A percentile compares a stretch with the other conserved stretches of the same genome.
These are phyloP conservation scores for Colletotrichum neosansevieriae DNA, from an alignment of 2,329 filamentous ascomycete species.

Conservation along the genomic window DNA sequence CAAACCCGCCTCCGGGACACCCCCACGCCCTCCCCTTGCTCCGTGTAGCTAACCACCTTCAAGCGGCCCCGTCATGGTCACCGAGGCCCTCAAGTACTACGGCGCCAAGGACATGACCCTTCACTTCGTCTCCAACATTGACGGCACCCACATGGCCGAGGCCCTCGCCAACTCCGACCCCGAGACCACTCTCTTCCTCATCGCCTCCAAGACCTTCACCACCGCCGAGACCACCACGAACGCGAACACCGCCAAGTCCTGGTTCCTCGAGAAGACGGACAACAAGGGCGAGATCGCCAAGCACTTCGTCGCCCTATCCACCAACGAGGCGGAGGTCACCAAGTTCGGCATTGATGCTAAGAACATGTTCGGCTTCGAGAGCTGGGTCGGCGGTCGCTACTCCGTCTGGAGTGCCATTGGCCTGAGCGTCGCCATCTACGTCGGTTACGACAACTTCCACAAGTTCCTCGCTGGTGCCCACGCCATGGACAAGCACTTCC, in stretches of 20 bases:
- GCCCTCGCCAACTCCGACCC: constrained; percentile 89
- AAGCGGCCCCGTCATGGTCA: constrained; percentile 98
- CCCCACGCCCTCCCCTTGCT: neutral
- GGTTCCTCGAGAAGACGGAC: constrained; percentile 88
- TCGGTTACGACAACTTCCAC: constrained; percentile 98
- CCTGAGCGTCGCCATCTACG: constrained; percentile 91
- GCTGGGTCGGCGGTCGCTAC: constrained; percentile 98
- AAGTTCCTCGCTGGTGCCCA: constrained; percentile 95
- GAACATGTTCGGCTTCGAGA: constrained; percentile 99
- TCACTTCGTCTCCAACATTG: constrained; percentile 99
- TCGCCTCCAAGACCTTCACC: constrained; percentile 99
- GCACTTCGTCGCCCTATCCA: constrained; percentile 98
- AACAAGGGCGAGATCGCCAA: constrained; percentile 91
- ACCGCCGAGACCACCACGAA: constrained; percentile 98
- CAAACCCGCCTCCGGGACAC: constrained; percentile 41
- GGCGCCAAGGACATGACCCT: constrained; percentile 86
- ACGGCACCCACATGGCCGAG: constrained; percentile 97
- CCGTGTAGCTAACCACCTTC: constrained; percentile 39
- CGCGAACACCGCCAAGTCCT: constrained; percentile 94
- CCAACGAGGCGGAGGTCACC: constrained; percentile 93
- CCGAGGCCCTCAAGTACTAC: constrained; percentile 96
- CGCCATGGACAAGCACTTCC: constrained; percentile 99
- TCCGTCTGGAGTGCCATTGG: constrained; percentile 99
- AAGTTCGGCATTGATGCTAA: constrained; percentile 99
- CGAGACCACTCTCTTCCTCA: constrained; percentile 98